Percentiles rank a stretch among this genome's conserved stretches.
Conservation (phyloP, 1,284 basidiomycete genomes). For the Volvariella volvacea region DNA sequence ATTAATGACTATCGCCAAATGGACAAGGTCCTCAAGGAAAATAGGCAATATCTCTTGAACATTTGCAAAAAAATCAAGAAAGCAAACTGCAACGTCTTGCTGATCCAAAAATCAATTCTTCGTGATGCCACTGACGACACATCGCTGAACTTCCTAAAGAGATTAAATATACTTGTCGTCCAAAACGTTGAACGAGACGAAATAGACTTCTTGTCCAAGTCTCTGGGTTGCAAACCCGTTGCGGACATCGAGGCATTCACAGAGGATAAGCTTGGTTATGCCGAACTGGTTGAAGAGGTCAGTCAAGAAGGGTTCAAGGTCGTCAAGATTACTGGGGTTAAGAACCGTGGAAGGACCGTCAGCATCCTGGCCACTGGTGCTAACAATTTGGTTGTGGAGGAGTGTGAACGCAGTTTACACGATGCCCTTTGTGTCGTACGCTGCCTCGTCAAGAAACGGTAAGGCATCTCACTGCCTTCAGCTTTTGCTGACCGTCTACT, state of each 20-base stretch:
- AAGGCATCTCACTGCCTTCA: constrained; percentile 24
- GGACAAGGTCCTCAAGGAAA: constrained; percentile 99
- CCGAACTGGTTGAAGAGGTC: constrained; percentile 92
- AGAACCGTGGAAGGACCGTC: constrained; percentile 93
- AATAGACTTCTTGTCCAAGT: constrained; percentile 96
- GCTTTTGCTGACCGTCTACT: neutral
- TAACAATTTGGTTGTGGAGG: constrained; percentile 93
- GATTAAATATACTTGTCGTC: constrained; percentile 94
- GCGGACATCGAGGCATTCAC: constrained; percentile 98
- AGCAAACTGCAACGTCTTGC: constrained; percentile 96
- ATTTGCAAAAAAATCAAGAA: constrained; percentile 99
- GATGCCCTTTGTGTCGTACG: constrained; percentile 98
- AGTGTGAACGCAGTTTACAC: constrained; percentile 95
- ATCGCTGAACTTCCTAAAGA: constrained; percentile 97
- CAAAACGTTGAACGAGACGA: constrained; percentile 99
- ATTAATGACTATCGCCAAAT: constrained; percentile 99
- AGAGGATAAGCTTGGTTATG: constrained; percentile 97
- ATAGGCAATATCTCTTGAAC: constrained; percentile 96
- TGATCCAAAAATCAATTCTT: constrained; percentile 99
- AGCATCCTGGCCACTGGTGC: constrained; percentile 93
- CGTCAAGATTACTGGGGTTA: constrained; percentile 92
- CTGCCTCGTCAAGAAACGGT: constrained; percentile 98
- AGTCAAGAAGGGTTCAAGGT: constrained; percentile 85
- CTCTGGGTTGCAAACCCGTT: constrained; percentile 92
- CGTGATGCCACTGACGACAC: constrained; percentile 98